phyloP scores from a whole-genome alignment of 495 filamentous ascomycete species.

The Neurospora sp. region DNA sequence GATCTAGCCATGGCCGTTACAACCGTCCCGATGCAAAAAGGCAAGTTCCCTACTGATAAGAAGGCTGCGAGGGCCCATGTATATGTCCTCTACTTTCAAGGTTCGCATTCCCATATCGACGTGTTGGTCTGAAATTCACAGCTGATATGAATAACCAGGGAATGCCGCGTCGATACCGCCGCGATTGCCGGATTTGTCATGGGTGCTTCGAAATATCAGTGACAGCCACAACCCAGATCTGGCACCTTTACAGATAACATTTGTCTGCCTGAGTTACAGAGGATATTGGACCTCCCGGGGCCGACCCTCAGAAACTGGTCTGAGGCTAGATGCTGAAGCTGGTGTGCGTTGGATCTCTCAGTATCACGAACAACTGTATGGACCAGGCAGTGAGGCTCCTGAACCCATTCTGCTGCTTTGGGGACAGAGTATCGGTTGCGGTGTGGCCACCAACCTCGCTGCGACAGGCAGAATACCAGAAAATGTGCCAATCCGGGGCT shows the following conservation, averaged over 20 bases:
- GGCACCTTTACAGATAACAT: slow-evolving; percentile 32
- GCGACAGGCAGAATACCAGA: slow-evolving; percentile 14
- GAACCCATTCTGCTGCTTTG: slow-evolving; percentile 51
- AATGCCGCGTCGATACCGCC: slow-evolving; percentile 62
- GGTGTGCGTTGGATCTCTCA: slow-evolving; percentile 46
- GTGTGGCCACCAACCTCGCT: slow-evolving; percentile 45
- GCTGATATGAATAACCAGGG: slow-evolving; percentile 32
- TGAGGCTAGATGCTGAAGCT: slow-evolving; percentile 54
- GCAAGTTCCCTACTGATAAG: not conserved
- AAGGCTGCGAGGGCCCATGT: slow-evolving; percentile 14
- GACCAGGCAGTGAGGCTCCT: slow-evolving; percentile 10
- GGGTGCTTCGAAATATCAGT: slow-evolving; percentile 35
- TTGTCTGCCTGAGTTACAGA: slow-evolving; percentile 62
- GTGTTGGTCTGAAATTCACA: not conserved
- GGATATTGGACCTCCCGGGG: slow-evolving; percentile 75
- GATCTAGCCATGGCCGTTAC: slow-evolving; percentile 49
- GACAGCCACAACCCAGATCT: slow-evolving; percentile 14
- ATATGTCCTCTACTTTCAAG: slow-evolving; percentile 52
- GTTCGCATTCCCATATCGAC: slow-evolving; percentile 18
- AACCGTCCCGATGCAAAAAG: slow-evolving; percentile 15
- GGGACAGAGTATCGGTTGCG: slow-evolving; percentile 69
- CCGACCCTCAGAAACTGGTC: slow-evolving; percentile 53
- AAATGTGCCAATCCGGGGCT: slow-evolving; percentile 22
- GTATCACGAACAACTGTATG: slow-evolving; percentile 17
- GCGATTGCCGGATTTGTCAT: slow-evolving; percentile 57